Base-by-base conservation (phyloP, 306 rosid genomes). In the Betula pendula region DNA sequence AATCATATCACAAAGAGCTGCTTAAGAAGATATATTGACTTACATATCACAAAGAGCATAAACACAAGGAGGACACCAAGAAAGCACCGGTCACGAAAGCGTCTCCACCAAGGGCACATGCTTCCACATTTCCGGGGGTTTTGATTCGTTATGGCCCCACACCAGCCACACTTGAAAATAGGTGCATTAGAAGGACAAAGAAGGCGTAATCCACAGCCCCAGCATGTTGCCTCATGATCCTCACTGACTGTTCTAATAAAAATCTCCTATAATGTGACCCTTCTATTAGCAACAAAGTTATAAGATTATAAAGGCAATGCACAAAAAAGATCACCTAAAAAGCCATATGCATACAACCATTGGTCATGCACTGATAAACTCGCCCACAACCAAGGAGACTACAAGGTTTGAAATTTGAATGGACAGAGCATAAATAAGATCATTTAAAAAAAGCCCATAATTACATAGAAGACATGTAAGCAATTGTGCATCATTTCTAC, bases 101-200 rank as follows among this genome's bases (percentile, higher is more conserved):
- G 70, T 74, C 97, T 90, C 97, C 96, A 84, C 82, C 83, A 72
- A 43, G 85, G 44, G 82, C 81, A 83, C 81, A 82, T 89, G 75
- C 79, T 20, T 10, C 81, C 94, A 48, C 68, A 70, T 85, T 92
- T 89, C 76, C 74, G 44, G 44, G 77, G 80, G 80, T 84, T 89
- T 50, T 82, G 88, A 83, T 88, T 83, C 20, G 97, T 92, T 81
- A 95, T 81, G 55, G 99, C 97, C 79, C 99, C 99, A 82, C 99
- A 95, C 97, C 99, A 95, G 76, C 96, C 97, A 82, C 99, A 95
- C 82, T 95, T 95, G 92, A 87, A 92, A 76, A 84, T 68, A 43
- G 92, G 75, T 43, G 93, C 76, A 72, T 72, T 52, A 27, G 93
- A 81, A 62, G 96, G 92, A 79, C 88, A 87, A 80, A 88, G 83